Evolutionary conservation across 352 stramenopile genomes (phyloP).

Genomic region (Pythium myriotylum): DNA sequence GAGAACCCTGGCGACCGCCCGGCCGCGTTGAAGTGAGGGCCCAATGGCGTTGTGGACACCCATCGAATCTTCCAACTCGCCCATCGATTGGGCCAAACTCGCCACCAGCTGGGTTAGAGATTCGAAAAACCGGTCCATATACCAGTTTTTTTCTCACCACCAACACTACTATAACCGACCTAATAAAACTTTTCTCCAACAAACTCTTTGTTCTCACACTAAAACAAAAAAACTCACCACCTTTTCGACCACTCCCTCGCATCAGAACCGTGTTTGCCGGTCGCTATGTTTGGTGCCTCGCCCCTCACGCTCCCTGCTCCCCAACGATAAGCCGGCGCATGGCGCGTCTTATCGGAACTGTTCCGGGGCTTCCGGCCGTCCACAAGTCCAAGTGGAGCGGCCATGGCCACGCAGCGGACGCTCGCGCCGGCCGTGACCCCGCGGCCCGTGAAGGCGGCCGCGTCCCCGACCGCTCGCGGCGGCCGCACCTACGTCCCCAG

Average conservation of each 20-base stretch:
- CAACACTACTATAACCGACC: neutral
- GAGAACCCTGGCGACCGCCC: neutral
- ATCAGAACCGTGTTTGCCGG: too few species aligned
- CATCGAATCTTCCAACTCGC: neutral
- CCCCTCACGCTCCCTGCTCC: too few species aligned
- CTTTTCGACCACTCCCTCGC: too few species aligned
- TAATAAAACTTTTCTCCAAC: neutral
- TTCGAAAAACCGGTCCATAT: neutral
- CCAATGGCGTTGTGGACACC: conserved; percentile 1
- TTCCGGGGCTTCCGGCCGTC: neutral
- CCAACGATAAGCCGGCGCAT: too few species aligned
- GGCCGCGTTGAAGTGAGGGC: neutral
- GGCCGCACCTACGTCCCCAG: conserved; percentile 54
- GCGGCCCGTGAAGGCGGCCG: conserved; percentile 49
- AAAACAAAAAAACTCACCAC: too few species aligned
- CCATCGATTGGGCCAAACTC: neutral
- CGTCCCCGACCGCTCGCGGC: conserved; percentile 21
- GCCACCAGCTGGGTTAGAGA: neutral
- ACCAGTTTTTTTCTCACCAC: neutral
- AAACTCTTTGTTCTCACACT: too few species aligned
- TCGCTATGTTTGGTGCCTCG: too few species aligned
- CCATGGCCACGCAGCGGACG: conserved; percentile 30
- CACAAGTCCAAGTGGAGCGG: neutral
- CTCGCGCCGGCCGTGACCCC: conserved; percentile 67
- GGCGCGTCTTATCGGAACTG: neutral